phyloP scores from a whole-genome alignment of 1,284 basidiomycete genomes.

The Cystobasidium pallidum region DNA sequence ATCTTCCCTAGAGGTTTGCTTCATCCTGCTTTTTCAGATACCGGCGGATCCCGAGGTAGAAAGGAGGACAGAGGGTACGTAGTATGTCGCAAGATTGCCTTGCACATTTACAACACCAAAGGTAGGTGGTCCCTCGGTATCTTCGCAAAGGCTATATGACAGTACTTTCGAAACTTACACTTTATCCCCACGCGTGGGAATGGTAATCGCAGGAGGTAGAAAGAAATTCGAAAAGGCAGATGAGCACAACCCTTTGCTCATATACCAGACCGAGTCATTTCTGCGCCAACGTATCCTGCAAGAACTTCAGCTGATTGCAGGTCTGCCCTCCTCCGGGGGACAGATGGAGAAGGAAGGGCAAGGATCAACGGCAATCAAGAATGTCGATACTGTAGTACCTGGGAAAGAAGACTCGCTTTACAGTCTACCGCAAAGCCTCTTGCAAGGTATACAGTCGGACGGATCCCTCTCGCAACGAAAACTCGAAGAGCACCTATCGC shows the following conservation, averaged over 20 bases:
- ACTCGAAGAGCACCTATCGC: neutral
- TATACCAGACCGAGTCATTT: constrained; percentile 15
- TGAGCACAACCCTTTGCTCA: constrained; percentile 4
- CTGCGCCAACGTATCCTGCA: constrained; percentile 29
- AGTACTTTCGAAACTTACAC: no score
- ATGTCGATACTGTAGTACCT: no score
- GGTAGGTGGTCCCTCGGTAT: neutral
- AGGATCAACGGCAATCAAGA: no score
- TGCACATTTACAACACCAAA: constrained; percentile 7
- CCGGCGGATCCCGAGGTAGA: constrained; percentile 1
- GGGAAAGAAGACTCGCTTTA: neutral
- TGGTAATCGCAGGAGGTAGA: constrained; percentile 2
- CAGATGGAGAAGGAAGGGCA: neutral
- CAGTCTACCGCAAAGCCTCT: neutral
- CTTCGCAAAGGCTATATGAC: no score
- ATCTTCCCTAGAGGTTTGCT: constrained; percentile 26
- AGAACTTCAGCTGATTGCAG: constrained; percentile 23
- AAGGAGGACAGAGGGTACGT: constrained; percentile 30
- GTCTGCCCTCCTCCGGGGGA: neutral
- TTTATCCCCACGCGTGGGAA: neutral
- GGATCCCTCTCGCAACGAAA: neutral
- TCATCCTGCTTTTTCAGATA: constrained; percentile 13
- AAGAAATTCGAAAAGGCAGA: constrained; percentile 3
- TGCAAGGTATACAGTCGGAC: neutral
- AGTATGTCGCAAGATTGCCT: constrained; percentile 15